Evolutionary conservation across 1,284 basidiomycete species (phyloP).

Genomic region (Cutaneotrichosporon cyanovorans): DNA sequence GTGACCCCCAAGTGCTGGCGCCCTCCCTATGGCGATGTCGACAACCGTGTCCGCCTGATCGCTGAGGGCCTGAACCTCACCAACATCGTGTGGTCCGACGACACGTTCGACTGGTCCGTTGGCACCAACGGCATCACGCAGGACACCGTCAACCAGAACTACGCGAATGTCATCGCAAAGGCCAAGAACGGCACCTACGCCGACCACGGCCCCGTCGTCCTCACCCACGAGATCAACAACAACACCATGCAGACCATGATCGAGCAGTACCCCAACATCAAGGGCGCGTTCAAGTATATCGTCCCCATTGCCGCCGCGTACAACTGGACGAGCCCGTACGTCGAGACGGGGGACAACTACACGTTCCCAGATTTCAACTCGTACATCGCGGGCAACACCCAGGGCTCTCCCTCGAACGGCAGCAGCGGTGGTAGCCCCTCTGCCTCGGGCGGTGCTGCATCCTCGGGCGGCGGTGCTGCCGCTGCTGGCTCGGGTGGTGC

Average conservation of each 20-base stretch:
- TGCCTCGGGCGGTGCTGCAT: background rate
- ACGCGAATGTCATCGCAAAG: conserved; percentile 45
- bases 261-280: conserved; percentile 35
- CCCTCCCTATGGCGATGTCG: conserved; percentile 50
- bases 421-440: background rate
- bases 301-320: conserved; percentile 42
- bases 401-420: background rate
- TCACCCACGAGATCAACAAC: conserved; percentile 49
- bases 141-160: conserved; percentile 46
- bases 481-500: too few species aligned
- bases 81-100: conserved; percentile 50
- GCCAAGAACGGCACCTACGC: conserved; percentile 41
- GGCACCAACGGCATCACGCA: conserved; percentile 32
- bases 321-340: conserved; percentile 48
- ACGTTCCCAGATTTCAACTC: conserved; percentile 19
- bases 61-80: conserved; percentile 49
- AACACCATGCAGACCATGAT: conserved; percentile 43
- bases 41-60: conserved; percentile 52
- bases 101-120: conserved; percentile 48
- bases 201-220: conserved; percentile 45
- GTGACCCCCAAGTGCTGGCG: conserved; percentile 50
- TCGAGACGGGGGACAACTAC: conserved; percentile 45
- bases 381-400: conserved; percentile 14
- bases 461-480: too few species aligned
- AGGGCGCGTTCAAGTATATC: conserved; percentile 38